phyloP scores from a whole-genome alignment of 768 basidiomycete species.

The Polyporus arcularius region DNA sequence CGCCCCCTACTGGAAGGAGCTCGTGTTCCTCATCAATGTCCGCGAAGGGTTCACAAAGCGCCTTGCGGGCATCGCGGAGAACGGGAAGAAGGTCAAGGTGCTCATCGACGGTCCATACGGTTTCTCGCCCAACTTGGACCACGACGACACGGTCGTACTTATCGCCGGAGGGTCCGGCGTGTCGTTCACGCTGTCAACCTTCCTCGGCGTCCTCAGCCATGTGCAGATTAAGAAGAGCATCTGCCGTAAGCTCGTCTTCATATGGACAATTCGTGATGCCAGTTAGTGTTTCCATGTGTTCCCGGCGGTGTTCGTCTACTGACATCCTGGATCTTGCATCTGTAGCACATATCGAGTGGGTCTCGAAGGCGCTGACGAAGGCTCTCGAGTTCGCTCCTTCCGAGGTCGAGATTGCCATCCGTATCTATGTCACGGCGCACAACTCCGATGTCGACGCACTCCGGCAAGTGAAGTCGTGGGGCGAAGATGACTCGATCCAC shows the following conservation, averaged over 20 bases:
- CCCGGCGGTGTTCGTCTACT: not conserved
- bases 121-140: constrained; percentile 39
- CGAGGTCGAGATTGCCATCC: constrained; percentile 38
- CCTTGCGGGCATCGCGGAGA: constrained; percentile 37
- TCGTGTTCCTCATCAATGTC: constrained; percentile 62
- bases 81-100: constrained; percentile 39
- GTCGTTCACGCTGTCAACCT: constrained; percentile 46
- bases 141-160: constrained; percentile 49
- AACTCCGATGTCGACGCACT: constrained; percentile 10
- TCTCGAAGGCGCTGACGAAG: constrained; percentile 39
- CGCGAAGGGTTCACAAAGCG: constrained; percentile 60
- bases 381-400: constrained; percentile 34
- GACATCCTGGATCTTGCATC: not conserved
- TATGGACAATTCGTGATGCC: constrained; percentile 45
- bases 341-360: constrained; percentile 46
- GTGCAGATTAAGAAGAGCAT: constrained; percentile 26
- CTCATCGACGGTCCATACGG: constrained; percentile 67
- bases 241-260: constrained; percentile 38
- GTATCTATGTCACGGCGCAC: constrained; percentile 41
- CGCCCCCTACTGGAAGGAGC: constrained; percentile 35
- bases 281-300: constrained; percentile 26
- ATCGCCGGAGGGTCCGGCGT: constrained; percentile 56
- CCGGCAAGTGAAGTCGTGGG: constrained; percentile 9
- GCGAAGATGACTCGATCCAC: constrained; percentile 25
- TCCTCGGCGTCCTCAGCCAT: constrained; percentile 43